These are phyloP conservation scores for Mortierella sp. DNA, from an alignment of 371 early-diverging fungal genomes.

Conservation along the genomic window DNA sequence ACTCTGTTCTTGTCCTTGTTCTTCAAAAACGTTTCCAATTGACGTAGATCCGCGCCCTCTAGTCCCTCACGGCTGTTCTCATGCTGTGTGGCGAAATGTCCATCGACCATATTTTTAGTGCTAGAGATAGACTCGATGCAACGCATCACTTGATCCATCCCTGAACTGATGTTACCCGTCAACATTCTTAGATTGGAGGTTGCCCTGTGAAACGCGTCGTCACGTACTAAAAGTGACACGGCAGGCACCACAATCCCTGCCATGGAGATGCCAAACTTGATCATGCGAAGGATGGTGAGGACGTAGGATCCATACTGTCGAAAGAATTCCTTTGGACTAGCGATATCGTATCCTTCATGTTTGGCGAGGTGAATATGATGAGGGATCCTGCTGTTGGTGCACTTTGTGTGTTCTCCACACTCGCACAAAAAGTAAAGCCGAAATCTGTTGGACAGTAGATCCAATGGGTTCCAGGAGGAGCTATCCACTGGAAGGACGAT, in stretches of 20 bases:
- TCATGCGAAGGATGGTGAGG: slow-evolving; percentile 10
- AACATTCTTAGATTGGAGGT: background rate
- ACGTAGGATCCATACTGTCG: slow-evolving; percentile 10
- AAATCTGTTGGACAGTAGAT: slow-evolving; percentile 8
- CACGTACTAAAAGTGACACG: background rate
- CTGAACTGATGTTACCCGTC: background rate
- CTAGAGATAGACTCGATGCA: background rate
- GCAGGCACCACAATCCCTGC: slow-evolving; percentile 13
- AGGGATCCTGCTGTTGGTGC: background rate
- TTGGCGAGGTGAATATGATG: slow-evolving; percentile 23
- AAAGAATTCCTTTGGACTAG: slow-evolving; percentile 9
- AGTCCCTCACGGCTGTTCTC: too few relatives aligned
- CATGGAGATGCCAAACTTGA: slow-evolving; percentile 15
- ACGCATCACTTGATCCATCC: background rate
- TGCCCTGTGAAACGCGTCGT: too few relatives aligned
- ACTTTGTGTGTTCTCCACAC: slow-evolving; percentile 14
- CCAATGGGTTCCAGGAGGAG: slow-evolving; percentile 3
- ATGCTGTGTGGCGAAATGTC: too few relatives aligned
- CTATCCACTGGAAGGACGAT: slow-evolving; percentile 11
- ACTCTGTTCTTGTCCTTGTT: slow-evolving; percentile 3
- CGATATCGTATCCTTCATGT: slow-evolving; percentile 20
- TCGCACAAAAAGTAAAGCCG: slow-evolving; percentile 17
- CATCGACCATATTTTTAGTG: background rate
- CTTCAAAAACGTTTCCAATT: slow-evolving; percentile 16
- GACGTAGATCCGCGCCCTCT: slow-evolving; percentile 12